Evolutionary conservation across 1,284 basidiomycete genomes (phyloP).

Genomic region (Microbotryomycetes sp.): DNA sequence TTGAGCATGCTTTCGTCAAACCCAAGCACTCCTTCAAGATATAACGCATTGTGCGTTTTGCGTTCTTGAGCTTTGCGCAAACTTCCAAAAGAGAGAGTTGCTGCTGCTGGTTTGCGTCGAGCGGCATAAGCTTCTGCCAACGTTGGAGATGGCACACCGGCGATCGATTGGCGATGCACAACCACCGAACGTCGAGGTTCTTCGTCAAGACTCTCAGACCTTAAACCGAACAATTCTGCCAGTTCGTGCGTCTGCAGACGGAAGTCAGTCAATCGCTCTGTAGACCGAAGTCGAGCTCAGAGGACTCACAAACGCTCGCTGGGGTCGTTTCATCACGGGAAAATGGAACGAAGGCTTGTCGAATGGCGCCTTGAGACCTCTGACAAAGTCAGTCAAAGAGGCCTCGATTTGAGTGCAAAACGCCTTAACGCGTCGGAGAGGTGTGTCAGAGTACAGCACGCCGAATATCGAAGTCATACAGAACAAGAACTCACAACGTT

Average conservation of each 20-base stretch:
- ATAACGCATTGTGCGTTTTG: slow-evolving; percentile 24
- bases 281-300: not conserved
- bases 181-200: slow-evolving; percentile 35
- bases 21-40: slow-evolving; percentile 37
- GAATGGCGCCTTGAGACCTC: slow-evolving; percentile 12
- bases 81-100: slow-evolving; percentile 15
- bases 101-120: slow-evolving; percentile 15
- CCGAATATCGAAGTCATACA: not conserved
- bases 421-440: not conserved
- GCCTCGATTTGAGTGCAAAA: slow-evolving; percentile 4
- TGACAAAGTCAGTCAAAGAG: slow-evolving; percentile 21
- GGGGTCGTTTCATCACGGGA: slow-evolving; percentile 35
- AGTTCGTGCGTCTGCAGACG: slow-evolving; percentile 30
- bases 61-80: slow-evolving; percentile 17
- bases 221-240: slow-evolving; percentile 32
- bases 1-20: slow-evolving; percentile 31
- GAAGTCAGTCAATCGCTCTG: not conserved
- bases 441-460: slow-evolving; percentile 21
- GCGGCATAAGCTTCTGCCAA: slow-evolving; percentile 34
- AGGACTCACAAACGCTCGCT: slow-evolving; percentile 33
- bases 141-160: slow-evolving; percentile 27
- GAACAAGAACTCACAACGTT: slow-evolving; percentile 9
- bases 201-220: slow-evolving; percentile 35
- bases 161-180: slow-evolving; percentile 30
- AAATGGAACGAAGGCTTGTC: slow-evolving; percentile 33